Base-by-base conservation (phyloP, 306 rosid species). In the Quercus glauca region DNA sequence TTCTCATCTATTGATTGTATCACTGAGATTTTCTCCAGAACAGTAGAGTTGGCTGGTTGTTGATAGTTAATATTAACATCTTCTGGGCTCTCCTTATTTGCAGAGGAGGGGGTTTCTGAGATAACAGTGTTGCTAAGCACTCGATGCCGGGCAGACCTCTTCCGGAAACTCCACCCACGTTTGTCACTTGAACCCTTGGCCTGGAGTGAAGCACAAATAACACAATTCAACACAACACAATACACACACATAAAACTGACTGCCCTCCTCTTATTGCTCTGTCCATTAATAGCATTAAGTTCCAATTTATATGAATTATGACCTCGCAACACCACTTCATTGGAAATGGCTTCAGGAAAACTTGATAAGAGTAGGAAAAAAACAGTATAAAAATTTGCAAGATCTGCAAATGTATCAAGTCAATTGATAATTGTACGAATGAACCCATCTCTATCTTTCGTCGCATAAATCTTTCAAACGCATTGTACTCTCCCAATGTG, bases 161-260 rank as follows among this genome's bases (percentile, higher is more conserved):
- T 96, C 49, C 94, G 89, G 65, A 96, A 96, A 88, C 98, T 96
- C 99, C 99, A 96, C 69, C 98, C 88, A 8, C 97, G 88, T 82
- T 91, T 96, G 74, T 93, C 99, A 74, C 72, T 82, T 9, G 99
- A 80, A 68, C 81, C 90, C 88, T 91, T 93, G 71, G 79, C 77
- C 98, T 96, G 80, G 11, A 85, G 76, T 19, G 14, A 74, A 61
- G 29, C 69, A 55, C 14, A 26, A 59, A 29, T 58, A 45, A 23
- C 51, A 57, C 71, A 52, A 82, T 37, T 14, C 10, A 69, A 69
- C 51, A 73, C 59, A 71, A 70, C 60, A 70, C 5, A 41, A 41
- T 41, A 49, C 53, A 49, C 17, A 49, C 17, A 49, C 15, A 49
- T 3, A 17, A 11, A 20, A 11, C 14, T 57, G 43, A 37, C 53